A percentile compares a stretch with the other conserved stretches of the same genome.
phyloP scores from a whole-genome alignment of 1,284 basidiomycete species.

The Leucoagaricus sp. region DNA sequence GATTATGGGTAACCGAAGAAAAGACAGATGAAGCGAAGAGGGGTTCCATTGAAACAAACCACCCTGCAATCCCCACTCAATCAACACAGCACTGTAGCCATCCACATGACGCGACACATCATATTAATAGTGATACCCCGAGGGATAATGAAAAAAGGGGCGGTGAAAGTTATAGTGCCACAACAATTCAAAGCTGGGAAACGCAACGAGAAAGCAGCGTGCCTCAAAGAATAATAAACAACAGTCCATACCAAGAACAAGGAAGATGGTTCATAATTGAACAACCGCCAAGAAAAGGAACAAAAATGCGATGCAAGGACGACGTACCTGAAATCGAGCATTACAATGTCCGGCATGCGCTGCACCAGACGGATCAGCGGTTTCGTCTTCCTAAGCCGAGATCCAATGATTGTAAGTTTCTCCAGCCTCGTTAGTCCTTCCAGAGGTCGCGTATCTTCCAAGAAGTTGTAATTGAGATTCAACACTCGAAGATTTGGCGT shows the following conservation, averaged over 20 bases:
- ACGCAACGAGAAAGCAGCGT: not conserved
- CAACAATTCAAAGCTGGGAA: not conserved
- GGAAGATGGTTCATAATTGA: not conserved
- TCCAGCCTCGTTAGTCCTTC: constrained; percentile 75
- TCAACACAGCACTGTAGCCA: constrained; percentile 8
- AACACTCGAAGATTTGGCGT: constrained; percentile 89
- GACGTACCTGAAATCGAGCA: constrained; percentile 87
- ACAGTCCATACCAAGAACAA: not conserved
- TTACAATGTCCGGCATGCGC: constrained; percentile 77
- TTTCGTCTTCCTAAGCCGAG: constrained; percentile 71
- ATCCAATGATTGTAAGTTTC: constrained; percentile 86
- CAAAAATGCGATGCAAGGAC: constrained; percentile 14
- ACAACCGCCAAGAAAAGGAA: not conserved
- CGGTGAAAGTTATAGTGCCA: not conserved
- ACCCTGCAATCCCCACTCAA: constrained; percentile 7
- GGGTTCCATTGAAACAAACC: not conserved
- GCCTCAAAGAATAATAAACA: not conserved
- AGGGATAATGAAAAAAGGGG: not conserved
- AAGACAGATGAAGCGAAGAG: too few relatives aligned
- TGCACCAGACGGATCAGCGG: constrained; percentile 70
- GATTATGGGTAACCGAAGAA: constrained; percentile 3
- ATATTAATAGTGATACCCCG: constrained; percentile 15
- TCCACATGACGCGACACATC: constrained; percentile 16
- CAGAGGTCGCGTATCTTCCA: constrained; percentile 71
- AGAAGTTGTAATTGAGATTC: constrained; percentile 95